Percentiles rank a stretch among this genome's conserved stretches.
These are phyloP conservation scores for Colletotrichum sp. DNA, from an alignment of 2,329 filamentous ascomycete genomes.

Conservation along the genomic window DNA sequence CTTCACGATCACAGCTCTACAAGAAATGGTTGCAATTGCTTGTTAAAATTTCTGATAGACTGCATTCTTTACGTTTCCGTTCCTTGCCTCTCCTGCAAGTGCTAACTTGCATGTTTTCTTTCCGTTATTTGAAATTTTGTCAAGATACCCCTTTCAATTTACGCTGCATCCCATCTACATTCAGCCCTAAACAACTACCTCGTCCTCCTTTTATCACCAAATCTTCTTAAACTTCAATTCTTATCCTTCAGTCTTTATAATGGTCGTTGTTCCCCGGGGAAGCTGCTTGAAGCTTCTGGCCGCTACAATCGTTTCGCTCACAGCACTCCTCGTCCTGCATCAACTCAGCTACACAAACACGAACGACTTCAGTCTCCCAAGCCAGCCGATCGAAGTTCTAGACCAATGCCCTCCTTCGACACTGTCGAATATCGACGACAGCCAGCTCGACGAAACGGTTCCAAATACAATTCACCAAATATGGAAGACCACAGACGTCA, in stretches of 20 bases:
- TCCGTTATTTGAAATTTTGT: background rate
- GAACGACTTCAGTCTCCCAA: background rate
- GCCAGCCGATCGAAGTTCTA: background rate
- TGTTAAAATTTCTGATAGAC: background rate
- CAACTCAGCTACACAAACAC: conserved; percentile 11
- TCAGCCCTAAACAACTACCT: background rate
- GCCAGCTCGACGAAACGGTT: background rate
- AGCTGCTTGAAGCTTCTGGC: background rate
- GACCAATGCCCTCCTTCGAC: background rate
- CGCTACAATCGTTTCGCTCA: background rate
- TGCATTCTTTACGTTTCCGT: background rate
- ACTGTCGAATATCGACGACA: background rate
- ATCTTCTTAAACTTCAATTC: background rate
- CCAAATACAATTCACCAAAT: conserved; percentile 27
- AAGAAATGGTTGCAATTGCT: background rate
- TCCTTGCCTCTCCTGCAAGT: background rate
- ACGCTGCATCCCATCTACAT: background rate
- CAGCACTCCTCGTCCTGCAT: background rate
- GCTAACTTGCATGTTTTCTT: background rate
- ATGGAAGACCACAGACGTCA: conserved; percentile 24
- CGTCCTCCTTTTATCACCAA: background rate
- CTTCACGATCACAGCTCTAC: background rate
- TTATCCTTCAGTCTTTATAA: background rate
- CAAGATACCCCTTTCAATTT: background rate
- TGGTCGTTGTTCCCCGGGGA: background rate